phyloP scores from a whole-genome alignment of 257 asterid genomes.

The Echites panduratus region DNA sequence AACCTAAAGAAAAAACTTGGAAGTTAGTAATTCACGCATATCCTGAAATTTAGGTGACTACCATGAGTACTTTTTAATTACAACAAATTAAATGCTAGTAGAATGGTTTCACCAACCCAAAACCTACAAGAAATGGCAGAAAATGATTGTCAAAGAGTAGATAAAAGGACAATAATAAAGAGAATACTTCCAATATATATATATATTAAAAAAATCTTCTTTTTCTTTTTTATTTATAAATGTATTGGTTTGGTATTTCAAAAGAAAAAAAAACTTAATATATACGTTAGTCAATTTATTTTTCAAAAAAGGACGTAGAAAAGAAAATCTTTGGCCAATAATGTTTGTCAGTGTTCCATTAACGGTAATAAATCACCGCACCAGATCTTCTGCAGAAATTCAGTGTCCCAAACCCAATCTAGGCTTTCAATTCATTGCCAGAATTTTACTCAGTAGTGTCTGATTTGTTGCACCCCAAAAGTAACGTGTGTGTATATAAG shows the following conservation, averaged over 20 bases:
- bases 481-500: no score
- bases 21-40: no score
- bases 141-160: neutral
- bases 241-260: no score
- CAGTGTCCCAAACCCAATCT: neutral
- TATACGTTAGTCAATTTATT: no score
- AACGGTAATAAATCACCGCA: slow-evolving; percentile 2
- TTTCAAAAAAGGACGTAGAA: neutral
- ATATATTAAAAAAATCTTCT: no score
- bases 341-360: neutral
- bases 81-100: neutral
- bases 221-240: no score
- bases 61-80: no score
- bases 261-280: no score
- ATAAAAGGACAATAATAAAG: neutral
- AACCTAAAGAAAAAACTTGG: no score
- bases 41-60: no score
- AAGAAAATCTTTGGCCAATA: slow-evolving; percentile 6
- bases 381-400: neutral
- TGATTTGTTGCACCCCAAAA: neutral
- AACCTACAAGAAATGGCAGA: neutral
- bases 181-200: neutral
- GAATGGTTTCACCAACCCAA: neutral
- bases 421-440: neutral
- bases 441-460: neutral